Evolutionary conservation across 2,329 filamentous ascomycete species (phyloP), one percentile per base, ranked within the genome.

Genomic region (Nectriaceae sp.): DNA sequence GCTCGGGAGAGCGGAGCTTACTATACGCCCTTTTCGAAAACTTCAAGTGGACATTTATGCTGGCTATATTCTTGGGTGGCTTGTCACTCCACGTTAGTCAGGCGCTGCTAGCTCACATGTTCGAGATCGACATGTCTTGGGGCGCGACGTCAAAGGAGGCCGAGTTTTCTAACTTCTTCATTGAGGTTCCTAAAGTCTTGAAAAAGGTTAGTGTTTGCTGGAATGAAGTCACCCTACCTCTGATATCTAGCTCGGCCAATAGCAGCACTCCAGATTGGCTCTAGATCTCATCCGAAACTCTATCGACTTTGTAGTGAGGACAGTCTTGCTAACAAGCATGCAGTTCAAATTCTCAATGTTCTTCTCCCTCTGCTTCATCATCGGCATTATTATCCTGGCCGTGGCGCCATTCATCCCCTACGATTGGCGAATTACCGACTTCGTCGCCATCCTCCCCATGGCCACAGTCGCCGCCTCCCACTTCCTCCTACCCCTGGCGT

Each of bases 121-220:
- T 94, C 66, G 84, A 89, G 71, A 84, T 93, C 64, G 80, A 94
- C 70, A 93, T 94, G 86, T 83, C 82, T 3, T 94, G 90, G 90
- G 89, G 89, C 42, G 84, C 89, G 1, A 95, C 90, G 0, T 81
- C 85, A 35, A 95, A 95, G 72, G 90, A 96, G 72, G 82, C 83
- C 42, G 87, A 90, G 61, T 85, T 87, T 63, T 86, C 87, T 21
- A 88, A 90, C 69, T 95, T 95, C 71, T 93, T 92, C 71, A 87
- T 89, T 51, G 90, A 94, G 65, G 82, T 92, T 16, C 87, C 87
- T 26, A 88, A 87, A 65, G 88, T 95, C 35, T 67, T 93, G 60
- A 87, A 85, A 70, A 85, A 83, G 65, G 90, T 90, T 70, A 82
- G 86, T 68, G 76, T 62, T 71, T n/a, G 44, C 60, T 57, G 51